Base-by-base conservation (phyloP, 2,329 filamentous ascomycete genomes). In the Colletotrichum liriopes region DNA sequence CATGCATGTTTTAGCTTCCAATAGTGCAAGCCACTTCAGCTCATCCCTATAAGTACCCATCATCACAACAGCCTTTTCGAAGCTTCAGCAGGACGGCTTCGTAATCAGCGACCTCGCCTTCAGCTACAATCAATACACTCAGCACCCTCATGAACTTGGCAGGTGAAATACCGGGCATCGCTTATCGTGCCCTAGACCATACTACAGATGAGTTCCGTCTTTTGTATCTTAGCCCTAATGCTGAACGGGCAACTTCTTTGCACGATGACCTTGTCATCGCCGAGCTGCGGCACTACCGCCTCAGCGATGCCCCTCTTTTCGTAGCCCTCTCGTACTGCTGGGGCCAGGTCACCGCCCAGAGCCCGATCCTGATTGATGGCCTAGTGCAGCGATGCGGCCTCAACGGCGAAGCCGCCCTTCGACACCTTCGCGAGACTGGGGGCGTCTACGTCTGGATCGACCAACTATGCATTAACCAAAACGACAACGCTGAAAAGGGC, bases 381-480 rank as follows among this genome's bases (percentile, higher is more conserved):
- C 23, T 16, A 9, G 4, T 43, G 8, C 62, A 43, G 23, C 1
- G 26, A n/a, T 54, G 35, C 16, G 51, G 62, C 35, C n/a, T 35
- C 26, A 67, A 61, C 23, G 63, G 60, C 32, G 64, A 62, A 35
- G 26, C 11, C 14, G 64, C 51, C 18, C 69, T 72, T 14, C 43
- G 59, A 14, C 60, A 67, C 18, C 58, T 72, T 5, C 64, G 69
- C 58, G 16, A 29, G 3, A 41, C 62, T n/a, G 55, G 54, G 11
- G 35, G 35, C 8, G 29, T 55, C 5, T 49, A 37, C 29, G 45
- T 72, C 29, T 67, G 69, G 69, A 58, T 72, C 16, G 69, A 72
- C 14, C 65, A 55, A 23, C 32, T 72, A 5, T 72, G 47, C 37
- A 67, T 72, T 12, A 58, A 67, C 20, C 69, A 72, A 41, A 26